phyloP scores from a whole-genome alignment of 768 basidiomycete genomes.

The Phallus indusiatus region DNA sequence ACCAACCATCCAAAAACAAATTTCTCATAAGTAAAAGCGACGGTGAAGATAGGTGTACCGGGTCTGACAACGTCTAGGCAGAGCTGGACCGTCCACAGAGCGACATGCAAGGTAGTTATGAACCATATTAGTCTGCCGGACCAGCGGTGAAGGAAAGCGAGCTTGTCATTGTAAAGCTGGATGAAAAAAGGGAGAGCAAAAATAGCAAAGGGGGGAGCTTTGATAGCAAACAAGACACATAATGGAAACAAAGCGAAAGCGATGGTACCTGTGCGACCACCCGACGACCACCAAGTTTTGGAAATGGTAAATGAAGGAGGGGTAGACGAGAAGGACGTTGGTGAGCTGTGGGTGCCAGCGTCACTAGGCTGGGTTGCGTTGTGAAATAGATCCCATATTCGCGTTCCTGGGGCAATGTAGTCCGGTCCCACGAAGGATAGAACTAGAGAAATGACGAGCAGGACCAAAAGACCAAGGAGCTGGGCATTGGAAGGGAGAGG shows the following conservation, averaged over 20 bases:
- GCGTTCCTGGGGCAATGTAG: conserved; percentile 46
- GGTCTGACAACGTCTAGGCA: conserved; percentile 38
- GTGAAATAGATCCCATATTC: conserved; percentile 33
- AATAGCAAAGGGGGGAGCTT: conserved; percentile 60
- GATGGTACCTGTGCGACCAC: conserved; percentile 56
- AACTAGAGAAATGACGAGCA: conserved; percentile 34
- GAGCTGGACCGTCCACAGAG: conserved; percentile 63
- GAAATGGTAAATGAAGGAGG: conserved; percentile 49
- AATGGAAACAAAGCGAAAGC: conserved; percentile 67
- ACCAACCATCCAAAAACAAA: conserved; percentile 57
- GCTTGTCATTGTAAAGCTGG: conserved; percentile 68
- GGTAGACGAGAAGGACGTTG: conserved; percentile 18
- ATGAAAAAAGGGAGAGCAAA: conserved; percentile 53
- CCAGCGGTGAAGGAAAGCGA: conserved; percentile 64
- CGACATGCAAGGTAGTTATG: conserved; percentile 49
- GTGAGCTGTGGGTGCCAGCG: conserved; percentile 6
- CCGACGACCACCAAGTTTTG: conserved; percentile 66
- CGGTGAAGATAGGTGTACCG: conserved; percentile 29
- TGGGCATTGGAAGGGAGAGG: conserved; percentile 58
- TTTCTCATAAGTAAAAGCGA: conserved; percentile 48
- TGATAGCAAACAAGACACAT: conserved; percentile 61
- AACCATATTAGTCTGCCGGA: conserved; percentile 62
- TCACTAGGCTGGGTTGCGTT: conserved; percentile 13
- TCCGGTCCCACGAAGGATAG: conserved; percentile 56
- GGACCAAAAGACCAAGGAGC: conserved; percentile 37